Conservation (phyloP, 257 asterid species). For the Cruciata laevipes region DNA sequence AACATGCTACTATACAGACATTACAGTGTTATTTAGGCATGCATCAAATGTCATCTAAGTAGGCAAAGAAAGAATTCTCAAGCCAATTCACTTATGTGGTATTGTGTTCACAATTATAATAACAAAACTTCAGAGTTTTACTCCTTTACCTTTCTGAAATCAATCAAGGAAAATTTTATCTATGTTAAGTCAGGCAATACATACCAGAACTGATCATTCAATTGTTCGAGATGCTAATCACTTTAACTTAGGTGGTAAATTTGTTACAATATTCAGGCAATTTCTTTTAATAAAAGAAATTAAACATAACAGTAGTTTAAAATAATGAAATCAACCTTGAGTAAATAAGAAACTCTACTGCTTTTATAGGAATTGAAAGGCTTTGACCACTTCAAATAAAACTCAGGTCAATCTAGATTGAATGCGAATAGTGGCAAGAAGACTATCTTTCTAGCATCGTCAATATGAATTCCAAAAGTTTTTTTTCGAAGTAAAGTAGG, state of each 20-base stretch:
- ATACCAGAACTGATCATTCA: slow-evolving; percentile 1
- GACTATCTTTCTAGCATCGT: neutral
- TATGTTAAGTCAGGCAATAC: neutral
- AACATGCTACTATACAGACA: neutral
- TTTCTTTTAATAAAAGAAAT: neutral
- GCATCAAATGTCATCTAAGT: neutral
- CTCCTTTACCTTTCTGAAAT: neutral
- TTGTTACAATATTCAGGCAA: neutral
- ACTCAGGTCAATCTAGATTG: neutral
- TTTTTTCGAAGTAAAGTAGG: too few relatives aligned
- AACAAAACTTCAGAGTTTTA: neutral
- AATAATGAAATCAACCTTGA: neutral
- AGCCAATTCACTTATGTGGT: neutral
- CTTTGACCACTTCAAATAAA: neutral
- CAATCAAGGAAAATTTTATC: slow-evolving; percentile 2
- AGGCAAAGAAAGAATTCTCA: neutral
- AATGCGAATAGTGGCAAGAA: neutral
- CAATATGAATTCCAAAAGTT: neutral
- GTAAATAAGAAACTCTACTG: neutral
- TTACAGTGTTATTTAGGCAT: neutral
- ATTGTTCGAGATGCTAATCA: neutral
- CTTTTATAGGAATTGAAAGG: neutral
- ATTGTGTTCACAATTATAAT: neutral
- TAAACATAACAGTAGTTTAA: neutral
- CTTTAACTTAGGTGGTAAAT: neutral